These are phyloP conservation scores for Talaromyces sp. DNA, from an alignment of 2,329 filamentous ascomycete species.

Conservation along the genomic window DNA sequence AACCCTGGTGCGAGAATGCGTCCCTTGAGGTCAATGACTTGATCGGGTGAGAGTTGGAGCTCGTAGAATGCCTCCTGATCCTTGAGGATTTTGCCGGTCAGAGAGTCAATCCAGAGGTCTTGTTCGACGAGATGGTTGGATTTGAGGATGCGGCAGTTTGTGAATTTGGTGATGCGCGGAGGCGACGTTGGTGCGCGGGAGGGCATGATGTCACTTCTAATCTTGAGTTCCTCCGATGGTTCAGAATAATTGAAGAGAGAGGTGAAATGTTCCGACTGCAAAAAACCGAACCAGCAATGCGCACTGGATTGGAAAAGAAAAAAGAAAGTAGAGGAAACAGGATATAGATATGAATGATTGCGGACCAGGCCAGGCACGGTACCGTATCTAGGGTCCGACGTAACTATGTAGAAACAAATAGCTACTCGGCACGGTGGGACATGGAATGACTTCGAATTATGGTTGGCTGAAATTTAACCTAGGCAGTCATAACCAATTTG, in stretches of 20 bases:
- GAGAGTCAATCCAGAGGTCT: conserved; percentile 85
- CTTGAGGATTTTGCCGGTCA: conserved; percentile 75
- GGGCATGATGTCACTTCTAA: conserved; percentile 32
- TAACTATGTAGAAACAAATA: conserved; percentile 9
- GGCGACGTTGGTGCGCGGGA: conserved; percentile 25
- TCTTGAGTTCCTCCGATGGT: background rate
- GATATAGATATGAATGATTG: conserved; percentile 9
- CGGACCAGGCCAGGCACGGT: background rate
- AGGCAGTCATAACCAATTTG: background rate
- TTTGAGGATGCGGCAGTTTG: conserved; percentile 76
- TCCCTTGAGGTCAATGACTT: conserved; percentile 73
- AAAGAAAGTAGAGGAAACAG: background rate
- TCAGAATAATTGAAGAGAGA: background rate
- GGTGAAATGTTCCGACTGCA: too few species aligned
- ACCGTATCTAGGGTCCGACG: conserved; percentile 4
- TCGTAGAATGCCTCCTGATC: conserved; percentile 58
- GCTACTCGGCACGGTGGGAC: background rate
- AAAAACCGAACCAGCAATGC: background rate
- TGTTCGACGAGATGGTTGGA: conserved; percentile 64
- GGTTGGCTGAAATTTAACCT: background rate
- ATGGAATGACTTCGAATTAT: conserved; percentile 6
- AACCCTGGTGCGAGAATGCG: conserved; percentile 81
- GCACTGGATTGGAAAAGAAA: conserved; percentile 7
- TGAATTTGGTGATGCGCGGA: conserved; percentile 72
- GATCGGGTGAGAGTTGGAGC: conserved; percentile 56